Evolutionary conservation across 2,329 filamentous ascomycete genomes (phyloP).

Genomic region (Pleomassaria siparia): DNA sequence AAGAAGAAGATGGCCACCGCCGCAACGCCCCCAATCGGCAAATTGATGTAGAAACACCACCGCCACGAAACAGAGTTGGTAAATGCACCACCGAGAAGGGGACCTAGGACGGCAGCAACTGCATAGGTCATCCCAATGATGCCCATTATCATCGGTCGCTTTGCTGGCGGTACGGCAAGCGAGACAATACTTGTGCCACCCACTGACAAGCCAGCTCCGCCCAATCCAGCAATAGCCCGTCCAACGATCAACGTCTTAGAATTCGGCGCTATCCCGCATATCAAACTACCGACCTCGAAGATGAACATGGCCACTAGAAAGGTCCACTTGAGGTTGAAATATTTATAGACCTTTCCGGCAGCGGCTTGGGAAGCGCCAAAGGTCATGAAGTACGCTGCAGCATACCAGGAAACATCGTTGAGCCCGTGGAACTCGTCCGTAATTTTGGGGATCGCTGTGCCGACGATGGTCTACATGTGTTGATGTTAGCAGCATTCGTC

Average conservation of each 20-base stretch:
- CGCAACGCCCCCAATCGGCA: constrained; percentile 47
- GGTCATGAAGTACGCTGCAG: constrained; percentile 47
- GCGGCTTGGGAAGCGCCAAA: constrained; percentile 47
- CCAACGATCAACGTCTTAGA: constrained; percentile 43
- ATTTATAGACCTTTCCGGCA: constrained; percentile 52
- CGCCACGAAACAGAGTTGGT: constrained; percentile 43
- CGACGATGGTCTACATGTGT: constrained; percentile 33
- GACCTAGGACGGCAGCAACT: constrained; percentile 36
- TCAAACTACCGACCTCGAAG: constrained; percentile 58
- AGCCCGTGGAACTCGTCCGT: constrained; percentile 28
- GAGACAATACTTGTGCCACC: constrained; percentile 45
- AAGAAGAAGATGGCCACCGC: constrained; percentile 24
- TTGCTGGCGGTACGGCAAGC: constrained; percentile 42
- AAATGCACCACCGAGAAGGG: constrained; percentile 46
- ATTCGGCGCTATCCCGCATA: constrained; percentile 50
- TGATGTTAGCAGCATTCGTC: background rate
- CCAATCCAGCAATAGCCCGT: constrained; percentile 42
- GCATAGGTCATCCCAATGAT: constrained; percentile 41
- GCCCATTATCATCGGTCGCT: constrained; percentile 43
- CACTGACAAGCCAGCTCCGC: constrained; percentile 41
- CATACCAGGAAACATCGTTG: constrained; percentile 29
- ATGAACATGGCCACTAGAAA: constrained; percentile 43
- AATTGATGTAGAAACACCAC: constrained; percentile 17
- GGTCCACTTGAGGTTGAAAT: constrained; percentile 42
- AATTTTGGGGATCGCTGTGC: constrained; percentile 34